Conservation (phyloP, 345 rosid genomes). For the Mallotus nudiflorus region DNA sequence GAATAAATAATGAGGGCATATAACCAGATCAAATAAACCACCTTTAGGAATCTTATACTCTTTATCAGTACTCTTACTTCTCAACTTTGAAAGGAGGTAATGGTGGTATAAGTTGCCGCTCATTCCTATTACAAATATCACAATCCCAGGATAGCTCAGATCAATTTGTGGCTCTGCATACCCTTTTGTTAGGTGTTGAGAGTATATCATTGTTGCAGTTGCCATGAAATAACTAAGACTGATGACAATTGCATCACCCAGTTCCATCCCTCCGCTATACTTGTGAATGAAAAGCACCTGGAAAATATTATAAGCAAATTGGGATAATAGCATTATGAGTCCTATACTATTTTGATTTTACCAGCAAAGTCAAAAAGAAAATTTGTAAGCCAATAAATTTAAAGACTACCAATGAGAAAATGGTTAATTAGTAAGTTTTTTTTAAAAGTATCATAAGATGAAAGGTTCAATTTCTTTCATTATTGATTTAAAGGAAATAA, state of each 20-base stretch:
- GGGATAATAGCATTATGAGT: too few relatives aligned
- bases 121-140: conserved; percentile 55
- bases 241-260: conserved; percentile 34
- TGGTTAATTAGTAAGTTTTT: too few relatives aligned
- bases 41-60: conserved; percentile 67
- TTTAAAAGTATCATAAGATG: too few relatives aligned
- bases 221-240: conserved; percentile 40
- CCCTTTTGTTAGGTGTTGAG: conserved; percentile 44
- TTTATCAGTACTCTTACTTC: conserved; percentile 35
- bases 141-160: conserved; percentile 40
- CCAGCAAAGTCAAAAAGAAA: too few relatives aligned
- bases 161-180: conserved; percentile 43
- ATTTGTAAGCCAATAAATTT: too few relatives aligned
- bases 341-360: too few relatives aligned
- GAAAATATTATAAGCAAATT: too few relatives aligned
- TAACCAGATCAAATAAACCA: conserved; percentile 54
- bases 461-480: too few relatives aligned
- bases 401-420: too few relatives aligned
- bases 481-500: too few relatives aligned
- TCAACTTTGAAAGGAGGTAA: conserved; percentile 53
- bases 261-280: conserved; percentile 49
- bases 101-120: conserved; percentile 83
- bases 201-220: conserved; percentile 43
- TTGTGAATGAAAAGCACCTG: conserved; percentile 63
- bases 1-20: conserved; percentile 80